Base-by-base conservation (phyloP, 2,329 filamentous ascomycete species). In the Aspergillus ibericus region DNA sequence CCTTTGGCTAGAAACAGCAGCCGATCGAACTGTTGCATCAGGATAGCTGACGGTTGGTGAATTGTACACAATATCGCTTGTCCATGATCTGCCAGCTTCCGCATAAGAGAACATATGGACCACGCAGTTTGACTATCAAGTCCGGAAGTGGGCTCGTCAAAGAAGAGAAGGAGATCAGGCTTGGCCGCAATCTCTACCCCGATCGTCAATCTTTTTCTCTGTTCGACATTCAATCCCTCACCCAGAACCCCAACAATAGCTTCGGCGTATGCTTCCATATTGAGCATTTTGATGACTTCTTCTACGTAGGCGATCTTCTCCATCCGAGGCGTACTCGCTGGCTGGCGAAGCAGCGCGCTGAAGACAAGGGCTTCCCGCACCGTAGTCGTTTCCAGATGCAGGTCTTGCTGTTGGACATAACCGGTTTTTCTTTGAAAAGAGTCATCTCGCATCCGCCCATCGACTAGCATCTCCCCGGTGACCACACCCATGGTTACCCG, bases 1-100 rank as follows among this genome's bases (percentile, higher is more conserved):
- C 86, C 86, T 54, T 80, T 81, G 3, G 85, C 84, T 1, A 89
- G 77, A 68, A 89, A 85, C 0, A 88, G 77, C 0, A 88, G 74
- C 0, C 81, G 80, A 63, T 88, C 86, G 51, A 88, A 96, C 60
- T 91, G 87, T 72, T 96, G 90, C 81, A 96, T 96, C 55, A 96
- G 81, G 81, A 96, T 91, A 34, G 92, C 92, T 9, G 91, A 95
- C 9, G 93, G 93, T 74, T 97, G 93, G 74, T 97, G 93, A 61
- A 96, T 96, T 0, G 93, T 96, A 78, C 92, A 96, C 9, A 96
- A 85, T 72, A 96, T 89, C 42, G 93, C 92, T 73, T 95, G 91
- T n/a, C 93, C 92, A 62, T 87, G 89, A 73, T 93, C 90, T 68
- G 91, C 91, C 25, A 96, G 82, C 78, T 96, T 96, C 74, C 93